Evolutionary conservation across 192 early-diverging fungal species (phyloP).

Genomic region (Kickxella alabastrina): DNA sequence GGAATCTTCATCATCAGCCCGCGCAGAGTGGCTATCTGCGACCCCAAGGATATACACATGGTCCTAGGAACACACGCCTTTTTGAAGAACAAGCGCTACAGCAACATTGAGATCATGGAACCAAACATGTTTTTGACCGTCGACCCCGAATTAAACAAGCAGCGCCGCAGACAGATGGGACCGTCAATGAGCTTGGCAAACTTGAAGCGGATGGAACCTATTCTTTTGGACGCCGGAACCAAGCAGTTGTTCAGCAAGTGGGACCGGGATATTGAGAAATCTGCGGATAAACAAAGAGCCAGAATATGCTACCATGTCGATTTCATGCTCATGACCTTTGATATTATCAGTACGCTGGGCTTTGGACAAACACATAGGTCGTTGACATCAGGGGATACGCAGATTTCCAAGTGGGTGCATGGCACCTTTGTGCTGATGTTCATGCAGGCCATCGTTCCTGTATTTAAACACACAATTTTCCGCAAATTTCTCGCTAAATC

Average conservation of each 20-base stretch:
- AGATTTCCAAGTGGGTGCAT: slow-evolving; percentile 29
- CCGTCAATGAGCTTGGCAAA: slow-evolving; percentile 15
- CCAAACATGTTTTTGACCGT: too few species aligned
- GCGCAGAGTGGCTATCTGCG: slow-evolving; percentile 23
- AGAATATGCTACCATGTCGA: slow-evolving; percentile 29
- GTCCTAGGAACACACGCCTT: too few species aligned
- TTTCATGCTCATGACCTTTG: slow-evolving; percentile 35
- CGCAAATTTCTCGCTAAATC: slow-evolving; percentile 8
- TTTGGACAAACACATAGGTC: slow-evolving; percentile 37
- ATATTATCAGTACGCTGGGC: slow-evolving; percentile 33
- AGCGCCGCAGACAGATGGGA: too few species aligned
- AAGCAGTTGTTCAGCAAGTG: too few species aligned
- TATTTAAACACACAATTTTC: slow-evolving; percentile 16
- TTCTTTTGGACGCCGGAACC: too few species aligned
- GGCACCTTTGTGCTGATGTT: slow-evolving; percentile 25
- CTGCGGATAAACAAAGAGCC: slow-evolving; percentile 1
- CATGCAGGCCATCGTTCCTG: slow-evolving; percentile 14
- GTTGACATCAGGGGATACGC: too few species aligned
- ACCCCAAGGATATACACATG: slow-evolving; percentile 15
- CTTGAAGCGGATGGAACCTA: slow-evolving; percentile 32
- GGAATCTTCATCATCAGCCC: slow-evolving; percentile 36
- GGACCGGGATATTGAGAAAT: too few species aligned
- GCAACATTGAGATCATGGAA: too few species aligned
- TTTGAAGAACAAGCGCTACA: too few species aligned
- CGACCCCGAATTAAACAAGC: too few species aligned